Evolutionary conservation across 2,329 filamentous ascomycete genomes (phyloP).

Genomic region (Aspergillus awamori): DNA sequence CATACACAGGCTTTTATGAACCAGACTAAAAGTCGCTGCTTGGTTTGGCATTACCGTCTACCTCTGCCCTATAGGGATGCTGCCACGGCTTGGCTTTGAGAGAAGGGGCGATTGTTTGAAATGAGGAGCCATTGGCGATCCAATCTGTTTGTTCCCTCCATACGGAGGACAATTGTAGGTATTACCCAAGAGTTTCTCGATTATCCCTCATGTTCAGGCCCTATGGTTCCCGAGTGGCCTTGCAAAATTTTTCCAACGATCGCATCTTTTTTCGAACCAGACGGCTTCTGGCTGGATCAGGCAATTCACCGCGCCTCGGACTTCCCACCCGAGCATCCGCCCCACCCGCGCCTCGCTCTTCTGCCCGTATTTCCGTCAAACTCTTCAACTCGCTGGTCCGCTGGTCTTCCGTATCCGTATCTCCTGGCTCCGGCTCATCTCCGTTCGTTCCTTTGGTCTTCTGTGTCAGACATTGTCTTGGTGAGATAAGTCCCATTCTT

Average conservation of each 20-base stretch:
- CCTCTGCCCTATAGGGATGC: slow-evolving; percentile 22
- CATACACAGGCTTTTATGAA: background rate
- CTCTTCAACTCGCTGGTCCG: background rate
- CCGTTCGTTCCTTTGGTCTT: background rate
- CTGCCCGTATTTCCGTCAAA: slow-evolving; percentile 19
- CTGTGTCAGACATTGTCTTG: background rate
- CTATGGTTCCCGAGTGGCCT: background rate
- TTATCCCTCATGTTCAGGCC: background rate
- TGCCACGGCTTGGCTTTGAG: slow-evolving; percentile 14
- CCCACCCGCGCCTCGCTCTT: slow-evolving; percentile 2
- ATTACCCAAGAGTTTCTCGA: background rate
- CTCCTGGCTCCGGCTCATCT: slow-evolving; percentile 3
- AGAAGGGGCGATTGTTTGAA: background rate
- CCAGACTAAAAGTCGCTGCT: background rate
- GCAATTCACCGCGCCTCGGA: slow-evolving; percentile 20
- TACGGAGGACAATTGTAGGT: too few relatives aligned
- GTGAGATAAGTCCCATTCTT: background rate
- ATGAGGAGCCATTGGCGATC: background rate
- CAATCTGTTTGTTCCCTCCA: too few relatives aligned
- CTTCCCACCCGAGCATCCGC: slow-evolving; percentile 9
- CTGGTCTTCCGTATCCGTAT: background rate
- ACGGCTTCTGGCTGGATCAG: slow-evolving; percentile 12
- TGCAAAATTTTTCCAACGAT: background rate
- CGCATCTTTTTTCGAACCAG: too few relatives aligned
- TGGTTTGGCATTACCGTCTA: background rate